Percentiles rank a stretch among this genome's conserved stretches.
Evolutionary conservation across 2,329 filamentous ascomycete genomes (phyloP).

Genomic region (Aspergillus cejpii): DNA sequence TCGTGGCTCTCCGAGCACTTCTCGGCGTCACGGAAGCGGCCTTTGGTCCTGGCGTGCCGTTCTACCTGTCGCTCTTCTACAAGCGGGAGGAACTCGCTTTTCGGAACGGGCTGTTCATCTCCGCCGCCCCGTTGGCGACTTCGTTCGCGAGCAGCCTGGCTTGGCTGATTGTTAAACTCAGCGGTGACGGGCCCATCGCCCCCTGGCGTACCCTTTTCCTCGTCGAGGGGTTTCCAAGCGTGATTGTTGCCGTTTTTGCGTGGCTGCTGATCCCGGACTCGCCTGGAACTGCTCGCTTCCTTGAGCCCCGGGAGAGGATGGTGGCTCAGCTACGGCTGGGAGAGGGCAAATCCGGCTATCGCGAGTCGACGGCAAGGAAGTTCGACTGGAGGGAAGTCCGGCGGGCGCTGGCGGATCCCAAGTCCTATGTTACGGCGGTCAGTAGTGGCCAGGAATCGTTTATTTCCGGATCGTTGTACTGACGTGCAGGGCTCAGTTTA

Average conservation of each 20-base stretch:
- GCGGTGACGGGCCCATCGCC: conserved; percentile 59
- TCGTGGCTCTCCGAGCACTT: conserved; percentile 41
- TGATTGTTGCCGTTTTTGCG: conserved; percentile 65
- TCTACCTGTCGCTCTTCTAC: conserved; percentile 60
- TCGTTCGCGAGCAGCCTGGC: conserved; percentile 71
- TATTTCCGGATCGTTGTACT: background rate
- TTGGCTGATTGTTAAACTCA: conserved; percentile 65
- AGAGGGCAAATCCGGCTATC: conserved; percentile 40
- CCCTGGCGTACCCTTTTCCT: conserved; percentile 83
- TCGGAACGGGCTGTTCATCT: conserved; percentile 78
- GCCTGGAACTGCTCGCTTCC: conserved; percentile 58
- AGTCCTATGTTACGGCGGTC: conserved; percentile 64
- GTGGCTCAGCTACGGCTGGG: conserved; percentile 65
- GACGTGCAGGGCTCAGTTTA: conserved; percentile 41
- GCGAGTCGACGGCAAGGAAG: conserved; percentile 28
- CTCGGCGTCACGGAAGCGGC: conserved; percentile 56
- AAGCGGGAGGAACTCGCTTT: conserved; percentile 68
- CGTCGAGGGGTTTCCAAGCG: conserved; percentile 75
- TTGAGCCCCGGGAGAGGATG: conserved; percentile 57
- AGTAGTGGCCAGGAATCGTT: conserved; percentile 15
- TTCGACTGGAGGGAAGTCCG: conserved; percentile 54
- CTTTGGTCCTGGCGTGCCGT: conserved; percentile 57
- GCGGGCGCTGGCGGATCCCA: conserved; percentile 57
- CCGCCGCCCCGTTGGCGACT: conserved; percentile 57
- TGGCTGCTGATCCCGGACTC: conserved; percentile 72